phyloP scores from a whole-genome alignment of 768 basidiomycete genomes.

The Mycena kentingensis region DNA sequence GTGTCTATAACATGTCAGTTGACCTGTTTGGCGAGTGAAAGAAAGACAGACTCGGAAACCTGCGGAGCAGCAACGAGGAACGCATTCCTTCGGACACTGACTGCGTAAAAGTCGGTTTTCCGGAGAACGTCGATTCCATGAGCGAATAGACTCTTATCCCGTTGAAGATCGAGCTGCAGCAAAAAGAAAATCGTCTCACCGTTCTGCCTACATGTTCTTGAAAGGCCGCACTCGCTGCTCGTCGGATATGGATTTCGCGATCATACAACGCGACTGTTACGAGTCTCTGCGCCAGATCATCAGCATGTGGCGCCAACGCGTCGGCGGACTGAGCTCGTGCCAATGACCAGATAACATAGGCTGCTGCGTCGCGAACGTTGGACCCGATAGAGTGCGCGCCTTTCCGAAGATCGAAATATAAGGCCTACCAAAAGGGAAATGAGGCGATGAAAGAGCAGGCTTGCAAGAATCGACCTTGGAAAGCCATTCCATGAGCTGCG shows the following conservation, averaged over 20 bases:
- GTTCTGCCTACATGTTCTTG: constrained; percentile 96
- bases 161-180: constrained; percentile 7
- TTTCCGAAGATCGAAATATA: constrained; percentile 90
- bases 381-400: constrained; percentile 93
- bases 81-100: constrained; percentile 81
- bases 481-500: constrained; percentile 74
- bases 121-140: constrained; percentile 93
- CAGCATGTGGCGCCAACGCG: constrained; percentile 61
- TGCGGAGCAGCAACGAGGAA: constrained; percentile 84
- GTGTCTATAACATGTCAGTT: constrained; percentile 54
- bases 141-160: constrained; percentile 76
- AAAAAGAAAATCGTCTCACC: constrained; percentile 48
- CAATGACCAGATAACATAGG: constrained; percentile 94
- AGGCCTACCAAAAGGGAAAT: constrained; percentile 53
- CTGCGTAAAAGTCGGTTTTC: constrained; percentile 93
- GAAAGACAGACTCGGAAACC: constrained; percentile 73
- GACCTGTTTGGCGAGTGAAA: constrained; percentile 5
- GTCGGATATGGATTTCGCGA: constrained; percentile 89
- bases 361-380: constrained; percentile 90
- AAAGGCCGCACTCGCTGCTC: constrained; percentile 96
- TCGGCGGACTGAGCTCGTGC: constrained; percentile 73
- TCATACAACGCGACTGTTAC: constrained; percentile 86
- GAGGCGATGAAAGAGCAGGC: constrained; percentile 2
- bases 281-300: constrained; percentile 66
- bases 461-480: constrained; percentile 59